Percentiles rank a stretch among this genome's conserved stretches.
phyloP scores from a whole-genome alignment of 1,284 basidiomycete species.

The Coniferiporia weirii region DNA sequence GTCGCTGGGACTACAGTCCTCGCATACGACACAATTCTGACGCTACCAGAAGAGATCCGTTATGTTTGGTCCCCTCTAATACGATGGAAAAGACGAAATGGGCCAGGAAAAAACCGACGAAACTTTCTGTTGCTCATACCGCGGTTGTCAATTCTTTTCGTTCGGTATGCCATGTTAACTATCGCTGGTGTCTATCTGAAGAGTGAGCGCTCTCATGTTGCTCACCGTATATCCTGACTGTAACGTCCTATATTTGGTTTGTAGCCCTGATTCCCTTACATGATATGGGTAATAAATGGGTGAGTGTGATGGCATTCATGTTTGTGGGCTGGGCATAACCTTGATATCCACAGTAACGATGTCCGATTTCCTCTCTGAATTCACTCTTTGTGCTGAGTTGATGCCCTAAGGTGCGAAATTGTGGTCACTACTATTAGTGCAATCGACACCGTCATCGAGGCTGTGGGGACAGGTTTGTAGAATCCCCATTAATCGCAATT shows the following conservation, averaged over 20 bases:
- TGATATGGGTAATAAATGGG: neutral
- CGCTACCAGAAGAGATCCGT: neutral
- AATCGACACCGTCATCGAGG: neutral
- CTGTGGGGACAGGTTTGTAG: neutral
- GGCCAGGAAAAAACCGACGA: neutral
- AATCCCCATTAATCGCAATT: neutral
- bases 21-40: slow-evolving; percentile 2
- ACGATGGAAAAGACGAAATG: neutral
- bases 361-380: no score
- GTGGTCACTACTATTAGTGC: neutral
- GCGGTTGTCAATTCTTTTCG: neutral
- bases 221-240: neutral
- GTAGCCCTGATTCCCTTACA: neutral
- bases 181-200: neutral
- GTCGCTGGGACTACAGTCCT: slow-evolving; percentile 5
- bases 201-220: neutral
- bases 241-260: neutral
- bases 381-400: no score
- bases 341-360: neutral
- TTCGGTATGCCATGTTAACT: neutral
- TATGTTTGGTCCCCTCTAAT: neutral
- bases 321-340: neutral
- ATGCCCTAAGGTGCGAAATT: neutral
- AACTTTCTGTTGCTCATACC: neutral
- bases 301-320: neutral